These are phyloP conservation scores for Crucihimalaya himalaica DNA, from an alignment of 345 rosid species.

Conservation along the genomic window DNA sequence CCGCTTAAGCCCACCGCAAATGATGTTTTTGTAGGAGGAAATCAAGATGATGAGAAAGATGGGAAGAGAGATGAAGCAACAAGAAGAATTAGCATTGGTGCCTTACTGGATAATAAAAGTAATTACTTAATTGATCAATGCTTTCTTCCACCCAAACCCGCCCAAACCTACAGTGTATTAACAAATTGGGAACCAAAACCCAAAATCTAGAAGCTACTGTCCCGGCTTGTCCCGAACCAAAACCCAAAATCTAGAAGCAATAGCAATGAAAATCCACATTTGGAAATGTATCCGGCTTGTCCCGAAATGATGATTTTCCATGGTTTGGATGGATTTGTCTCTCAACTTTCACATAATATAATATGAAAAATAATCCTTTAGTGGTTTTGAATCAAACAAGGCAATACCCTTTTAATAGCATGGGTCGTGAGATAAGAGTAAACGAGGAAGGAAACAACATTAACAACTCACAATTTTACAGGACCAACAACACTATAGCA, in stretches of 20 bases:
- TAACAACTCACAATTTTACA: neutral
- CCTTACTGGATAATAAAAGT: neutral
- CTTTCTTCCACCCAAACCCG: neutral
- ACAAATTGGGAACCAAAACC: neutral
- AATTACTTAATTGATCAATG: conserved; percentile 26
- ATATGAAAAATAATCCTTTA: neutral
- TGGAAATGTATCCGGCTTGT: conserved; percentile 8
- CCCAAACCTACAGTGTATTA: neutral
- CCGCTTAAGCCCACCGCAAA: neutral
- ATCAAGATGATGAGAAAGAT: neutral
- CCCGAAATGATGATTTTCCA: neutral
- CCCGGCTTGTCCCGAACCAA: neutral
- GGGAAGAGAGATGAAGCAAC: neutral
- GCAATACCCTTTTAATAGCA: neutral
- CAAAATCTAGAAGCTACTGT: neutral
- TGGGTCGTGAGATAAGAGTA: neutral
- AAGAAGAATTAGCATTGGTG: neutral
- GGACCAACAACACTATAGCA: neutral
- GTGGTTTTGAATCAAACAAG: neutral
- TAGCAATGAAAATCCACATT: conserved; percentile 8
- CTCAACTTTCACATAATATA: conserved; percentile 1
- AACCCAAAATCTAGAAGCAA: neutral
- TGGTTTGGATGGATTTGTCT: neutral
- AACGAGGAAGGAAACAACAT: neutral
- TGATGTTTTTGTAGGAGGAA: neutral